Evolutionary conservation across 306 rosid genomes (phyloP).

Genomic region (Acacia confusa): DNA sequence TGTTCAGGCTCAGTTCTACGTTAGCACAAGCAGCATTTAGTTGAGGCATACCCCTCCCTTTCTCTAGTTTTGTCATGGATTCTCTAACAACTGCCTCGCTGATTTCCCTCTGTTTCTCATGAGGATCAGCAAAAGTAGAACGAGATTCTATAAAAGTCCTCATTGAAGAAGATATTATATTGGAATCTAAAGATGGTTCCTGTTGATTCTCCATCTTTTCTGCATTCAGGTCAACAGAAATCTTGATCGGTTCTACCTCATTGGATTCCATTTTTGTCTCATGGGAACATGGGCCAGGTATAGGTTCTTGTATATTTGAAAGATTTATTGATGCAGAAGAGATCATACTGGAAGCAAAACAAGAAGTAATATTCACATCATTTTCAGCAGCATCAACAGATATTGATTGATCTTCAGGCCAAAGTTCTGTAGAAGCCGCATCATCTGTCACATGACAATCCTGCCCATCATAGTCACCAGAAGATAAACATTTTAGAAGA

Average conservation of each 20-base stretch:
- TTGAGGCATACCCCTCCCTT: conserved; percentile 32
- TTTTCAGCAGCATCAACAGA: conserved; percentile 21
- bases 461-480: conserved; percentile 28
- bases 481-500: conserved; percentile 38
- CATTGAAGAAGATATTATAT: conserved; percentile 34
- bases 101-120: conserved; percentile 36
- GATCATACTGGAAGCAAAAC: conserved; percentile 31
- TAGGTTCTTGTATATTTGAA: conserved; percentile 38
- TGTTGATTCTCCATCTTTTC: conserved; percentile 33
- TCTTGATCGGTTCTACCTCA: conserved; percentile 39
- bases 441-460: conserved; percentile 35
- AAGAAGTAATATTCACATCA: conserved; percentile 31
- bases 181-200: conserved; percentile 35
- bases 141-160: conserved; percentile 36
- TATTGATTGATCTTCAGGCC: conserved; percentile 27
- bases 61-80: conserved; percentile 33
- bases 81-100: conserved; percentile 42
- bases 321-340: conserved; percentile 41
- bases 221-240: conserved; percentile 31
- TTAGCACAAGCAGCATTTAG: conserved; percentile 40
- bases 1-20: conserved; percentile 29
- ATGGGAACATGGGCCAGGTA: conserved; percentile 28
- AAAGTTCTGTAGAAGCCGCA: conserved; percentile 26
- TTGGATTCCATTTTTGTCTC: conserved; percentile 36
- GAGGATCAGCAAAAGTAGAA: conserved; percentile 36